Base-by-base conservation (phyloP, 805 yeast species). In the Metschnikowia baotianmanensis region DNA sequence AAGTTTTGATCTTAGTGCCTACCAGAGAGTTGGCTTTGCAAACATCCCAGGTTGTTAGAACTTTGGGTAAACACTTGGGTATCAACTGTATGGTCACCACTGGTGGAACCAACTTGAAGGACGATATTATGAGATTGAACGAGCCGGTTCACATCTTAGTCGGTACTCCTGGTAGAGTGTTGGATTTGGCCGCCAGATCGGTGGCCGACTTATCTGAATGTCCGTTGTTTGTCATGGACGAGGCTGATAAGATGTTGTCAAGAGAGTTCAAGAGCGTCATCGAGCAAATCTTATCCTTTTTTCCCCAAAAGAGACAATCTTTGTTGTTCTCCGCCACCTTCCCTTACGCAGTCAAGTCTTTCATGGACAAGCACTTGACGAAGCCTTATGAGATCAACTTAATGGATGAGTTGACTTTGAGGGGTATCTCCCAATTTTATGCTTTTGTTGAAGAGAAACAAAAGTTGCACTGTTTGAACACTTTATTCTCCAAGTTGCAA, bases 401-500 rank as follows among this genome's bases (percentile, higher is more conserved):
- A 51, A 93, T 93, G 99, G 98, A 93, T 62, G 98, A 93, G 69
- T 77, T 93, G 57, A 93, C 99, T 7, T 74, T 93, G 50, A 82
- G 89, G 58, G 99, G 99, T 74, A 88, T 93, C 56, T 87, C 97
- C 2, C 98, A 93, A 69, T 93, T 83, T 67, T 93, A 93, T 61
- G 98, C 98, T n/a, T 93, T 89, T 61, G 96, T 93, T 31, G 99
- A 93, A 63, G 98, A 91, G 65, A 83, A 82, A 56, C 96, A 93
- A 71, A 93, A 93, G 66, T 76, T 93, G 50, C 96, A 93, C 63
- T 93, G 99, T 69, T 76, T 93, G 55, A 91, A 93, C 71, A 91
- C 98, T 0, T 74, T 93, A 51, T 93, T 93, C 65, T 84, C 96
- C 47, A 91, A 91, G 67, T 76, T 93, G 50, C 96, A 88, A 65